Evolutionary conservation across 208 protist genomes (phyloP), one percentile per base, ranked within the genome.

Genomic region (Lotmaria passim): DNA sequence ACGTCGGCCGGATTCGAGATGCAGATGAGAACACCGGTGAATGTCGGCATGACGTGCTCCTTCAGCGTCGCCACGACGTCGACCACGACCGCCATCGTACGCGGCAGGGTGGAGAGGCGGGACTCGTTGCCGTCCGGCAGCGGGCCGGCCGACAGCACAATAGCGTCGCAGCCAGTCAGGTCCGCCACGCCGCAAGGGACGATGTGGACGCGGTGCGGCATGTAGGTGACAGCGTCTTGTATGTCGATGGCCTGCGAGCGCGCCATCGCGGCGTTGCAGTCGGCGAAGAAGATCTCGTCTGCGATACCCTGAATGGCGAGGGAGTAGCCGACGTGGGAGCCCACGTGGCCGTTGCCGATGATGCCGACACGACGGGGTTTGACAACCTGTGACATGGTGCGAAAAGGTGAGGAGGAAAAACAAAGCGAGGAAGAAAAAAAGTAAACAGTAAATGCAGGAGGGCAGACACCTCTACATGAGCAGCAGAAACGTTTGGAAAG

Each of bases 1-100:
- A 84, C 74, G 34, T 83, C 74, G 2, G 70, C 83, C 28, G 73
- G 73, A 71, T 81, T 86, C 11, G 60, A 82, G 61, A 83, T 89
- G 71, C 72, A 76, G 30, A 86, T 34, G 15, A 84, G 58, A 19
- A 89, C 69, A 12, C 72, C 73, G 10, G 31, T 75, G 56, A 84
- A 83, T n/a, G 48, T 78, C 24, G 57, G 47, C 63, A 79, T 62
- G 26, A 82, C 68, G 62, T 73, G 36, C 31, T 51, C 57, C 52
- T 73, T 69, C 28, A 85, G 33, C n/a, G n/a, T 65, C 12, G 24
- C 34, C 26, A 81, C 66, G 46, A 86, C 75, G 55, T 78, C 69
- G 4, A 47, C 55, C 41, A 85, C 41, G 12, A 86, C 67, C 26
- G 48, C 56, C 70, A 84, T 84, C 10, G 69, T 89, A 48, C 69